Base-by-base conservation (phyloP, 208 protist species). In the Acanthamoeba lenticulata region DNA sequence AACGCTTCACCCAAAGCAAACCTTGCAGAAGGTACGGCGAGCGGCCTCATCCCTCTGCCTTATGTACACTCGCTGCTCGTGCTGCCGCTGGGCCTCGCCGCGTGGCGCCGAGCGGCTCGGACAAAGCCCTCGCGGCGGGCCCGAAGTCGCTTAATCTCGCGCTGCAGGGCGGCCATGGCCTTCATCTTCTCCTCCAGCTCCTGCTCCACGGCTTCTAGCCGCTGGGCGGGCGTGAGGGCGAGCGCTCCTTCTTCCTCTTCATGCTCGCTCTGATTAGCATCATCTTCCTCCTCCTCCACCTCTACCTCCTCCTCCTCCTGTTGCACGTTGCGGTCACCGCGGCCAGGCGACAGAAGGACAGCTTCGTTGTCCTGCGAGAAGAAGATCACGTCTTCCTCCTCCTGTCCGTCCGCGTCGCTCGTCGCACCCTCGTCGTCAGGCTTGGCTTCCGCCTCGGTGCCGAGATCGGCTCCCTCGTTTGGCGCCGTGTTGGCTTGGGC, bases 351-450 rank as follows among this genome's bases (percentile, higher is more conserved):
- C 67, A 45, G 34, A 7, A 79, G 67, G 34, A 79, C 67, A 36
- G 67, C 67, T 9, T 79, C 67, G 67, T 79, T 79, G 7, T 79
- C 67, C 67, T 79, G 67, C 67, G 67, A 79, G 67, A 79, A 79
- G 36, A 79, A 79, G 36, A 79, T n/a, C 36, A 44, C 67, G 36
- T 79, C 67, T 3, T 79, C 67, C 17, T 79, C 67, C 36, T 79
- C 67, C 4, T 45, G 34, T 1, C 13, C 65, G 21, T 38, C 65
- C 15, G 44, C 67, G 15, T 79, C 67, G 67, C 67, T 79, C 19
- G 67, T 9, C 67, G 32, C 38, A 1, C 67, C 36, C 67, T 42
- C 67, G 9, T 69, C 60, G n/a, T 11, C 60, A 29, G 60, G 11
- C 19, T 9, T 52, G 9, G 9, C 45, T 15, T 52, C 45, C 45